Evolutionary conservation across 495 filamentous ascomycete species (phyloP).

Genomic region (Penicillium cataractarum): DNA sequence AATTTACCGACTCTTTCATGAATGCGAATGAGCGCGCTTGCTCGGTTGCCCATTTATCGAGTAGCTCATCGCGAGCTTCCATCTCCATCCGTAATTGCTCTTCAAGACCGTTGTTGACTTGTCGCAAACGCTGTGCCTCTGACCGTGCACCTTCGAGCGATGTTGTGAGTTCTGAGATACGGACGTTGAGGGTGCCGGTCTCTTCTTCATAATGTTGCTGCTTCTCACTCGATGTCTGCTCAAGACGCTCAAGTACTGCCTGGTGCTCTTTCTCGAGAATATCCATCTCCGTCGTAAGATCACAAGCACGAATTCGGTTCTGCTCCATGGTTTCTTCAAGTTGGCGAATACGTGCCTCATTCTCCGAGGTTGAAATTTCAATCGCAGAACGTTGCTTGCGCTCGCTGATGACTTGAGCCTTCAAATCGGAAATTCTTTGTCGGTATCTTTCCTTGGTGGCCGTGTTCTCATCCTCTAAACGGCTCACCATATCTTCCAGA

Average conservation of each 20-base stretch:
- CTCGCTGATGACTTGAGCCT: conserved; percentile 41
- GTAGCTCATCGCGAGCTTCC: conserved; percentile 40
- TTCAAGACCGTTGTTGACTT: conserved; percentile 40
- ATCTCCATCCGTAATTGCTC: conserved; percentile 39
- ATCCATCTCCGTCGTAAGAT: conserved; percentile 38
- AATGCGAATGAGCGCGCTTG: conserved; percentile 41
- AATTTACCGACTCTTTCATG: conserved; percentile 44
- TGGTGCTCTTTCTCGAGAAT: conserved; percentile 38
- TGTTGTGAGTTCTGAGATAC: conserved; percentile 43
- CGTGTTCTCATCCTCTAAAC: conserved; percentile 59
- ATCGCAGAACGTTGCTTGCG: conserved; percentile 38
- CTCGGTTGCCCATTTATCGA: conserved; percentile 46
- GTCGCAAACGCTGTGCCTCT: conserved; percentile 38
- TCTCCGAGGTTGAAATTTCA: conserved; percentile 38
- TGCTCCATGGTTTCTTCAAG: conserved; percentile 42
- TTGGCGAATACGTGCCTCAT: conserved; percentile 41
- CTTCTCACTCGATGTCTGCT: conserved; percentile 36
- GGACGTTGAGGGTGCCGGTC: conserved; percentile 43
- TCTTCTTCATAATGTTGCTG: conserved; percentile 48
- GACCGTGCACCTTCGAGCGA: conserved; percentile 36
- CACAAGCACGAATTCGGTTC: conserved; percentile 41
- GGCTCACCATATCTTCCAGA: conserved; percentile 62
- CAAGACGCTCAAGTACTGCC: conserved; percentile 26
- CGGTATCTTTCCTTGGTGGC: conserved; percentile 33
- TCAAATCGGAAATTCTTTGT: conserved; percentile 45